These are phyloP conservation scores for Linnemannia exigua DNA, from an alignment of 192 early-diverging fungal species.

Conservation along the genomic window DNA sequence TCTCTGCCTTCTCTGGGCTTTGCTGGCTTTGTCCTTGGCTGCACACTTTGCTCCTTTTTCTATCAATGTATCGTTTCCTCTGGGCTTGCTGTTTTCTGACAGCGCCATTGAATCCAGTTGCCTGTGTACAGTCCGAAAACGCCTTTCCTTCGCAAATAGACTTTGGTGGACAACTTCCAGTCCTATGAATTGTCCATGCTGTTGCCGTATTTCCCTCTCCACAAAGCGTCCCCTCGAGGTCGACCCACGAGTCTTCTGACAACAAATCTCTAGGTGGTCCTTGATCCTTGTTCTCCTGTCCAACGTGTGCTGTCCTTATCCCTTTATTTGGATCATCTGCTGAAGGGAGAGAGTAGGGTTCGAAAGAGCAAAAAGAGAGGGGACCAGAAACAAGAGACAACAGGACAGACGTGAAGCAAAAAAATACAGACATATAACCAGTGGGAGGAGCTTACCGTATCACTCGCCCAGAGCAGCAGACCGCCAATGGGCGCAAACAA, in stretches of 20 bases:
- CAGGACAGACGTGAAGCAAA: background rate
- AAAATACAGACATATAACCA: background rate
- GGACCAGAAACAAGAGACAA: background rate
- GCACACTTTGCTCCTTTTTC: background rate
- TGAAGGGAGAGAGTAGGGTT: background rate
- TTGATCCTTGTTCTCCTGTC: background rate
- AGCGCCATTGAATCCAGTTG: background rate
- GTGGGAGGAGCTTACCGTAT: constrained; percentile 70
- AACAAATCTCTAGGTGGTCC: background rate
- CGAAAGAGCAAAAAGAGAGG: background rate
- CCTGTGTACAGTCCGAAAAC: background rate
- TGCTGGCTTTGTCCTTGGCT: constrained; percentile 6
- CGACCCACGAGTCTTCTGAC: constrained; percentile 10
- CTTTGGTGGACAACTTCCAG: background rate
- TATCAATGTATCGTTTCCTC: background rate
- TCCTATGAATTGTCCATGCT: background rate
- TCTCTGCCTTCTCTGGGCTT: background rate
- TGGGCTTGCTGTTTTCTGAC: background rate
- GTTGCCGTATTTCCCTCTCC: background rate
- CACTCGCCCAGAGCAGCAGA: constrained; percentile 88
- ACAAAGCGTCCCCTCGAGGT: background rate
- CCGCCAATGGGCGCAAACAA: constrained; percentile 97
- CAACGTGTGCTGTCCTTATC: background rate
- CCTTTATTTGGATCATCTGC: constrained; percentile 19
- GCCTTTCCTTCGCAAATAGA: background rate